Evolutionary conservation across 2,329 filamentous ascomycete species (phyloP).

Genomic region (Clarireedia hainanense): DNA sequence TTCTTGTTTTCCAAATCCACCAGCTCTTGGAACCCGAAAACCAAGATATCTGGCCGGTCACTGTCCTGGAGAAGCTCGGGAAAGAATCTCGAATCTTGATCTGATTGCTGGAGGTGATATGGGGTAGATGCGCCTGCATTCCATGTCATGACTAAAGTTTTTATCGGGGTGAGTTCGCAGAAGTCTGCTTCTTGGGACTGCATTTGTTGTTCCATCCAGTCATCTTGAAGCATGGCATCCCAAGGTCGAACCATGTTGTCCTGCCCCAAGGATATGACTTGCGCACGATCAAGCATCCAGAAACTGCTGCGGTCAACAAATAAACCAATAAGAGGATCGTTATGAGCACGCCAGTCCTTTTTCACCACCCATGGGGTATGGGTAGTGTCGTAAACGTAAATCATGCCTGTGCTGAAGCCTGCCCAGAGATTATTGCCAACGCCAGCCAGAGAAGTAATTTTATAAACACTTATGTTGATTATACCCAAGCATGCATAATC

Average conservation of each 20-base stretch:
- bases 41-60: slow-evolving; percentile 75
- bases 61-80: slow-evolving; percentile 69
- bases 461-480: slow-evolving; percentile 85
- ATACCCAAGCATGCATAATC: slow-evolving; percentile 73
- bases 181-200: slow-evolving; percentile 74
- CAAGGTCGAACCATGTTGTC: slow-evolving; percentile 80
- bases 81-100: slow-evolving; percentile 69
- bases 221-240: slow-evolving; percentile 89
- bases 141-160: slow-evolving; percentile 82
- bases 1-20: slow-evolving; percentile 97
- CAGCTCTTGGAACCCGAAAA: slow-evolving; percentile 98
- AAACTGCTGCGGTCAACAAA: slow-evolving; percentile 72
- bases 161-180: slow-evolving; percentile 77
- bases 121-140: slow-evolving; percentile 97
- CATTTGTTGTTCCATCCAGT: slow-evolving; percentile 91
- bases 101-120: slow-evolving; percentile 63
- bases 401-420: slow-evolving; percentile 87
- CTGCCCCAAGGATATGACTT: slow-evolving; percentile 78
- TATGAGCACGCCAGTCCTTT: slow-evolving; percentile 91
- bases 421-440: slow-evolving; percentile 84
- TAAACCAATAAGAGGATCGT: slow-evolving; percentile 68
- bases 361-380: slow-evolving; percentile 79
- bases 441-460: slow-evolving; percentile 80
- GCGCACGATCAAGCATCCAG: slow-evolving; percentile 75
- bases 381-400: slow-evolving; percentile 83